Percentiles rank a stretch among this genome's conserved stretches.
These are phyloP conservation scores for Erodium chrysanthum DNA, from an alignment of 441 rosid genomes.

Conservation along the genomic window DNA sequence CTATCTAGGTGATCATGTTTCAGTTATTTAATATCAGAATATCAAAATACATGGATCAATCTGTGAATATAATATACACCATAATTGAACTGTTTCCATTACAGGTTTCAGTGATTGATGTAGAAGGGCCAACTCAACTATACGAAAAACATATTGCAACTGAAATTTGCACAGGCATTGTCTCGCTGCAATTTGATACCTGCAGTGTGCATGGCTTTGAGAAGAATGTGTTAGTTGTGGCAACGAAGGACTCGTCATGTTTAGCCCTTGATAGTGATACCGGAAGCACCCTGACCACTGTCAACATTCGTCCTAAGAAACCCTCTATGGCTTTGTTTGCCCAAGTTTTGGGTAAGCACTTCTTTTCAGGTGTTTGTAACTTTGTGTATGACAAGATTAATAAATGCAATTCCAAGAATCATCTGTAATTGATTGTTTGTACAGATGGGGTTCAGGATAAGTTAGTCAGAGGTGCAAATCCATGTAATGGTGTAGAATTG, in stretches of 20 bases:
- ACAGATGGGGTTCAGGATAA: slow-evolving; percentile 51
- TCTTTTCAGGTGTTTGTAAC: slow-evolving; percentile 10
- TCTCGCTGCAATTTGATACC: slow-evolving; percentile 57
- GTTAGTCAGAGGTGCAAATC: slow-evolving; percentile 26
- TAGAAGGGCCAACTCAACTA: slow-evolving; percentile 42
- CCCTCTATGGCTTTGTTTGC: slow-evolving; percentile 67
- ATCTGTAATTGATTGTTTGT: slow-evolving; percentile 9
- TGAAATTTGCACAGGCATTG: slow-evolving; percentile 56
- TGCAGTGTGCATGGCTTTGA: slow-evolving; percentile 66
- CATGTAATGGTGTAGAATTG: slow-evolving; percentile 24
- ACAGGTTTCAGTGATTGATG: slow-evolving; percentile 64
- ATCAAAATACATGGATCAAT: not conserved
- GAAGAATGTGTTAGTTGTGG: slow-evolving; percentile 62
- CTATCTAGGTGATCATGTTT: not conserved
- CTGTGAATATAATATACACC: slow-evolving; percentile 12
- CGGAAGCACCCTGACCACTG: slow-evolving; percentile 54
- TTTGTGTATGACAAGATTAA: not conserved
- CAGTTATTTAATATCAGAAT: not conserved
- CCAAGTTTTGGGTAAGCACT: slow-evolving; percentile 59
- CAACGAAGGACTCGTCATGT: slow-evolving; percentile 75
- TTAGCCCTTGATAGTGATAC: slow-evolving; percentile 59
- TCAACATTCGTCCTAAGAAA: slow-evolving; percentile 63
- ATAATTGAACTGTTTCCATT: not conserved
- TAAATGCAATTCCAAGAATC: not conserved
- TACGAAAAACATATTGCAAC: slow-evolving; percentile 56